Evolutionary conservation across 1,139 yeast genomes (phyloP).

Genomic region (Lodderomyces orthopsilosis): DNA sequence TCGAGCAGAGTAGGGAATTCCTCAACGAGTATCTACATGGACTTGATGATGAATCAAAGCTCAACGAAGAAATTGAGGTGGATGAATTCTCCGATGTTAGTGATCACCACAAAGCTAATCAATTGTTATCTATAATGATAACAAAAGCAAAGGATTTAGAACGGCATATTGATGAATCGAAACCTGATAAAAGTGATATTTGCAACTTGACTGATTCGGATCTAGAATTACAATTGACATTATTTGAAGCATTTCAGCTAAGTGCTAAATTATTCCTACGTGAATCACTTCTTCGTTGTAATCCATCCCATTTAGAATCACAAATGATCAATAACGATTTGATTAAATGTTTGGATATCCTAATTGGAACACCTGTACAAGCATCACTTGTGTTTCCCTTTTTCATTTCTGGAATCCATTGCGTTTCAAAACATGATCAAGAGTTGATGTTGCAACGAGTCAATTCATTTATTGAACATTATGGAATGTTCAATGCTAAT

Average conservation of each 20-base stretch:
- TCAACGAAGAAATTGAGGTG: conserved; percentile 4
- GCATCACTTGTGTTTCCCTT: conserved; percentile 73
- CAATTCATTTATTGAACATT: conserved; percentile 54
- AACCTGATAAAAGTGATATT: conserved; percentile 55
- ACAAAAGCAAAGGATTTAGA: conserved; percentile 48
- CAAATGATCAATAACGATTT: conserved; percentile 58
- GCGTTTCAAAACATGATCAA: conserved; percentile 51
- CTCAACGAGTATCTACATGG: neutral
- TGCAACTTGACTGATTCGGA: conserved; percentile 50
- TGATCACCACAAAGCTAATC: conserved; percentile 25
- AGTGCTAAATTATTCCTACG: conserved; percentile 67
- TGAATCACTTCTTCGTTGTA: conserved; percentile 59
- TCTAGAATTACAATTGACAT: conserved; percentile 61
- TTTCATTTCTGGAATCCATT: conserved; percentile 73
- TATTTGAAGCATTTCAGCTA: conserved; percentile 70
- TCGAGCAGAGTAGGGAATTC: conserved; percentile 1
- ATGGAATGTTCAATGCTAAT: conserved; percentile 65
- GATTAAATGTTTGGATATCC: conserved; percentile 55
- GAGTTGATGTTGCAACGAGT: conserved; percentile 51
- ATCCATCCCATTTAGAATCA: conserved; percentile 63
- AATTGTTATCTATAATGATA: conserved; percentile 24
- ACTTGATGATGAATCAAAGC: neutral
- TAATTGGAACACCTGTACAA: conserved; percentile 66
- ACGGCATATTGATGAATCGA: conserved; percentile 45
- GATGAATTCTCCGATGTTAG: conserved; percentile 21